Evolutionary conservation across 805 yeast species (phyloP), one percentile per base, ranked within the genome.

Genomic region (Blastobotrys terrestris): DNA sequence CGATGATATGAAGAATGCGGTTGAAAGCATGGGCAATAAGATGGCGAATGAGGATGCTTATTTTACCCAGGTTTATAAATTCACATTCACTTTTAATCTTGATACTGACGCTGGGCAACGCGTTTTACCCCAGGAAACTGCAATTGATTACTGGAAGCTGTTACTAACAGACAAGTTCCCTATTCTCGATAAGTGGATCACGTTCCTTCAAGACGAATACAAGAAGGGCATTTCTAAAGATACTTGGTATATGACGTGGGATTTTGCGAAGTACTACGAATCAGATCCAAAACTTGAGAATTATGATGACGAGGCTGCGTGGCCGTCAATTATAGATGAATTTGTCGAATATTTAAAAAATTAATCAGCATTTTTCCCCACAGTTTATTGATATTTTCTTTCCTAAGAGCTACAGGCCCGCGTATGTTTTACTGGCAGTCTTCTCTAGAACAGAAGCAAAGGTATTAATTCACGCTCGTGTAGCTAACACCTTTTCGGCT

Each of bases 301-400:
- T 2, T 91, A 90, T 67, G 91, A 85, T 60, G 94, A 85, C 58
- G 77, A 79, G 59, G 90, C 85, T 20, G 87, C 97, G 0, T 92
- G 98, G 98, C 99, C 98, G 3, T 80, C 87, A 51, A 72, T 88
- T 15, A 80, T 92, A 58, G 99, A 92, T 66, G 88, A 83, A 54
- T 92, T 80, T 63, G 85, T 88, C 19, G 95, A 85, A 57, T 75
- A 75, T 61, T 26, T 26, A 26, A 26, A 26, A 11, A 26, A 26
- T 26, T 26, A 26, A 44, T 20, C 11, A 20, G 46, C 18, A n/a
- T 11, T n/a, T 14, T 18, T 16, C 26, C 19, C 11, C 31, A 20
- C 22, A 7, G 22, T 44, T 15, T 44, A 14, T 18, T 4, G 14
- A n/a, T 19, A 43, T 4, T 43, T 14, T 4, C 21, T 15, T 43